These are phyloP conservation scores for Acanthamoeba castellanii DNA, from an alignment of 208 protist species.

Conservation along the genomic window DNA sequence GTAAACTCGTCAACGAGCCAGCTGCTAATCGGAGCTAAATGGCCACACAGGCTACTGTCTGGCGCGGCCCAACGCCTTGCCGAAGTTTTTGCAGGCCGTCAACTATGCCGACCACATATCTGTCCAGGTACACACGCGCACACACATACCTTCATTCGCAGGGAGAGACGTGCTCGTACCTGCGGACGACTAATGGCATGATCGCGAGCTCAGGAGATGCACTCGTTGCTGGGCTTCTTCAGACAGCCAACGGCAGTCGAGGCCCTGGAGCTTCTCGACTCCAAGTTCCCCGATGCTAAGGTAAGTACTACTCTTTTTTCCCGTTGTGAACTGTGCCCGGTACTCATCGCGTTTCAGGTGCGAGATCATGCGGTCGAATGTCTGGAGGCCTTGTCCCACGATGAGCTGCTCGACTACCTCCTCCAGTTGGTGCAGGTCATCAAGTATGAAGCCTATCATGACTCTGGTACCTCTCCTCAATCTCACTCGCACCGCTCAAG, in stretches of 20 bases:
- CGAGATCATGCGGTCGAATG: constrained; percentile 84
- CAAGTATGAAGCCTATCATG: constrained; percentile 93
- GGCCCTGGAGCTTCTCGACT: constrained; percentile 90
- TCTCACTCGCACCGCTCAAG: no score
- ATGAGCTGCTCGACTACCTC: constrained; percentile 85
- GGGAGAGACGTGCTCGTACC: background rate
- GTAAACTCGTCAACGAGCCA: no score
- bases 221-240: constrained; percentile 78
- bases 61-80: constrained; percentile 10
- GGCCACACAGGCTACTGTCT: background rate
- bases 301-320: background rate
- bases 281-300: constrained; percentile 87
- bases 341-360: background rate
- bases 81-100: constrained; percentile 18
- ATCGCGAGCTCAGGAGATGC: constrained; percentile 57
- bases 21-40: background rate
- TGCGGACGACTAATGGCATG: background rate
- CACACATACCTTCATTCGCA: background rate
- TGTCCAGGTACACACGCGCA: background rate
- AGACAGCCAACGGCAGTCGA: constrained; percentile 75
- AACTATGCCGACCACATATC: constrained; percentile 7
- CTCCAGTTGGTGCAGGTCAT: constrained; percentile 89
- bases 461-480: constrained; percentile 86
- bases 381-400: constrained; percentile 84
- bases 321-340: background rate